Percentiles rank a stretch among this genome's conserved stretches.
phyloP scores from a whole-genome alignment of 495 filamentous ascomycete species.

The Daldinia vernicosa region DNA sequence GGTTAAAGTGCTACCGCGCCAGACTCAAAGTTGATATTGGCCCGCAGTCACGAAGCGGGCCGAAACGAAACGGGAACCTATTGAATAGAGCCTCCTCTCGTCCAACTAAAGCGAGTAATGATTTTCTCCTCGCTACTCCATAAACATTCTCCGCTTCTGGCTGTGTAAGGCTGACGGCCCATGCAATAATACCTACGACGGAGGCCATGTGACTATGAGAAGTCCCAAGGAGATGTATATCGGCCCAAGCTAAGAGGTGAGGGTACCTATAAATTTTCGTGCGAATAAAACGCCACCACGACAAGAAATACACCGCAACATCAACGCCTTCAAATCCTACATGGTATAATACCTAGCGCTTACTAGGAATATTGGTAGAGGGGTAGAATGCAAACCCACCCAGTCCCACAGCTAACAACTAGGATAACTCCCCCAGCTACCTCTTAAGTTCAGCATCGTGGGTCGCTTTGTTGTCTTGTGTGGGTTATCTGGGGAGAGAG shows the following conservation, averaged over 20 bases:
- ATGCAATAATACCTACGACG: conserved; percentile 4
- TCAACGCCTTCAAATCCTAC: conserved; percentile 2
- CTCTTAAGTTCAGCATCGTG: not conserved
- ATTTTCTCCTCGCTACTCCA: conserved; percentile 20
- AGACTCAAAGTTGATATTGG: conserved; percentile 11
- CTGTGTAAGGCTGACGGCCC: conserved; percentile 30
- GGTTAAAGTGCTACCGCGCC: not conserved
- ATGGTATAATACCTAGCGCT: conserved; percentile 18
- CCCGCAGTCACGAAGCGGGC: conserved; percentile 28
- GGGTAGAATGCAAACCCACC: not conserved
- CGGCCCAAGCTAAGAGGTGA: not conserved
- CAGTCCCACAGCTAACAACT: not conserved
- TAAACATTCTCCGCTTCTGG: conserved; percentile 1
- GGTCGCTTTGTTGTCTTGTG: not conserved
- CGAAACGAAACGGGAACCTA: conserved; percentile 24
- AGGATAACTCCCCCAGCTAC: not conserved
- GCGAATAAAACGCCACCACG: not conserved
- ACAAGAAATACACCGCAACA: conserved; percentile 14
- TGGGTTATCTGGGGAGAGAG: not conserved
- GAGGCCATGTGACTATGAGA: conserved; percentile 17
- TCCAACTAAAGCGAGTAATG: conserved; percentile 10
- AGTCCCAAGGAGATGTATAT: conserved; percentile 1
- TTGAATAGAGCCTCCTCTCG: conserved; percentile 8
- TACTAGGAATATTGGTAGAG: conserved; percentile 9
- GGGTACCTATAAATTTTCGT: not conserved